Conservation (phyloP, 352 stramenopile species). For the Halophytophthora batemanensis region DNA sequence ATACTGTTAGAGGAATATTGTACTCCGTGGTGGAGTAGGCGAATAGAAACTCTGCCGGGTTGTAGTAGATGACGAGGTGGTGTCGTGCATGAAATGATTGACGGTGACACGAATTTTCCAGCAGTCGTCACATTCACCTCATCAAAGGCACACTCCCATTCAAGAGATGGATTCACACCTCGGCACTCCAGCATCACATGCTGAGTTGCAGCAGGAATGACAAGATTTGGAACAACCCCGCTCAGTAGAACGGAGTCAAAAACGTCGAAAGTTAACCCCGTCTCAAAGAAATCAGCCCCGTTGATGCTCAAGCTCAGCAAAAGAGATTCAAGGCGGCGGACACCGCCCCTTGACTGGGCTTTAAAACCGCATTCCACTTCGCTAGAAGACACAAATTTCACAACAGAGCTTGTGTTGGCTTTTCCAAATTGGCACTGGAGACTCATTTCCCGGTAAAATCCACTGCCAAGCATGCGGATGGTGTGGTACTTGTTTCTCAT, state of each 20-base stretch:
- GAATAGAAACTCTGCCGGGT: slow-evolving; percentile 13
- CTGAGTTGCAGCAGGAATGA: slow-evolving; percentile 24
- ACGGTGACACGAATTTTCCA: slow-evolving; percentile 20
- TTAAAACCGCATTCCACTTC: slow-evolving; percentile 16
- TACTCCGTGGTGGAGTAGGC: slow-evolving; percentile 12
- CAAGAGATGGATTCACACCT: slow-evolving; percentile 15
- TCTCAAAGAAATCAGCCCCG: slow-evolving; percentile 25
- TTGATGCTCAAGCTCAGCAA: slow-evolving; percentile 29
- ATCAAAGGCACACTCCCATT: slow-evolving; percentile 29
- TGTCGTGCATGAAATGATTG: slow-evolving; percentile 17
- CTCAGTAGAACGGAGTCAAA: slow-evolving; percentile 20
- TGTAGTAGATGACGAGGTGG: slow-evolving; percentile 9
- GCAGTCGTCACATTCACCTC: slow-evolving; percentile 23
- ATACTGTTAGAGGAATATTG: slow-evolving; percentile 27
- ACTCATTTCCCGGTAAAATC: slow-evolving; percentile 17
- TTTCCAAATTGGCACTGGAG: slow-evolving; percentile 29
- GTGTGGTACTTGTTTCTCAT: slow-evolving; percentile 20
- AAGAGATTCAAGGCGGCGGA: slow-evolving; percentile 1
- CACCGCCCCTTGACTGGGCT: slow-evolving; percentile 8
- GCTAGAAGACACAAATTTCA: slow-evolving; percentile 11
- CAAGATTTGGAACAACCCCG: slow-evolving; percentile 12
- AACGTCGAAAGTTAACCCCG: slow-evolving; percentile 29
- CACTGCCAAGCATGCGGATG: slow-evolving; percentile 19
- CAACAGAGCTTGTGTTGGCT: slow-evolving; percentile 6
- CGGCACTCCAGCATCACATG: slow-evolving; percentile 19